Evolutionary conservation across 176 grass and related monocot genomes (phyloP).

Genomic region (Elaeis guineensis): DNA sequence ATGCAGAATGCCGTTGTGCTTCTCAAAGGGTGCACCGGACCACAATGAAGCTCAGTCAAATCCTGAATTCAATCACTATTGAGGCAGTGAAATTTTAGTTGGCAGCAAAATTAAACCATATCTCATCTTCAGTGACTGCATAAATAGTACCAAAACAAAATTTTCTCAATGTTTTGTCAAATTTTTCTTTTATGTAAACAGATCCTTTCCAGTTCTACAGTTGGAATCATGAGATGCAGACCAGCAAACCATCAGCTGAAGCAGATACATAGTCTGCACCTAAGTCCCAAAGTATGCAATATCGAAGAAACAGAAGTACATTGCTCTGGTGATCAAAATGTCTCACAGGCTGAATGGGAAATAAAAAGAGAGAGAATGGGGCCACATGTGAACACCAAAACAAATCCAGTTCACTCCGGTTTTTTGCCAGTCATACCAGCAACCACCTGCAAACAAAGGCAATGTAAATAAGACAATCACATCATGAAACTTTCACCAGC

Average conservation of each 20-base stretch:
- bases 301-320: background rate
- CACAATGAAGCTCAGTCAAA: no score
- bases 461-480: constrained; percentile 1
- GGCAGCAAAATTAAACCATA: no score
- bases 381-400: background rate
- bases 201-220: no score
- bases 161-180: background rate
- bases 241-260: background rate
- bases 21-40: no score
- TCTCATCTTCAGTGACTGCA: no score
- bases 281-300: no score
- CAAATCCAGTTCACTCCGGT: constrained; percentile 22
- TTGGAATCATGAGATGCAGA: background rate
- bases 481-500: no score
- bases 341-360: background rate
- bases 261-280: background rate
- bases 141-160: background rate
- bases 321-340: background rate
- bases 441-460: constrained; percentile 44
- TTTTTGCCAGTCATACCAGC: constrained; percentile 74
- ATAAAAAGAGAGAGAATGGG: background rate
- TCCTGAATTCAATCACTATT: no score
- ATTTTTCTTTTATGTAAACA: background rate
- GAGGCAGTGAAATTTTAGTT: no score
- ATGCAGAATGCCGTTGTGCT: no score